Conservation (phyloP, 179 eudicot species). For the Spinacia oleracea region DNA sequence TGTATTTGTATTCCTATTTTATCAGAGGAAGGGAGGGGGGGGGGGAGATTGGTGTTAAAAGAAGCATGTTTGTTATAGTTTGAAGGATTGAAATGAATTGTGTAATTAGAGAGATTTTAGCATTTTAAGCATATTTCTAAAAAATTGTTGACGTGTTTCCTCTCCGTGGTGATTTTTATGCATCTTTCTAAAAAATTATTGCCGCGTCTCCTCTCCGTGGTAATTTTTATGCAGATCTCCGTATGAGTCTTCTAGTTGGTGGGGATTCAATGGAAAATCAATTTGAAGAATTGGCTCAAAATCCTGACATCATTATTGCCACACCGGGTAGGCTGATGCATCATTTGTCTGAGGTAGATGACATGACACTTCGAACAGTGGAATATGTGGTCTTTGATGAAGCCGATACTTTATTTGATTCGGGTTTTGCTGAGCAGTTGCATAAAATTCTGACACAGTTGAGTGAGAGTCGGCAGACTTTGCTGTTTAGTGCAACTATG, state of each 20-base stretch:
- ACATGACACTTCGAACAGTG: slow-evolving; percentile 78
- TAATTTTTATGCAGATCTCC: slow-evolving; percentile 74
- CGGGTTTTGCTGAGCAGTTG: slow-evolving; percentile 96
- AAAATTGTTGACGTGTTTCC: no score
- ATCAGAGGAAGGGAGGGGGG: neutral
- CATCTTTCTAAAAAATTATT: no score
- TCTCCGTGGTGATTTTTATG: no score
- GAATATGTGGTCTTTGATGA: slow-evolving; percentile 97
- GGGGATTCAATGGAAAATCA: slow-evolving; percentile 98
- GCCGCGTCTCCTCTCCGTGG: no score
- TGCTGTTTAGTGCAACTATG: slow-evolving; percentile 94
- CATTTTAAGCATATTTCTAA: neutral
- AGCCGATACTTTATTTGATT: slow-evolving; percentile 85
- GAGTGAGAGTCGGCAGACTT: slow-evolving; percentile 80
- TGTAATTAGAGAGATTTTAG: neutral
- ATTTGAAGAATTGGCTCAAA: slow-evolving; percentile 88
- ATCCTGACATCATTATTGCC: slow-evolving; percentile 87
- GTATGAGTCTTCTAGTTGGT: slow-evolving; percentile 85
- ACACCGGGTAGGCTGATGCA: slow-evolving; percentile 98
- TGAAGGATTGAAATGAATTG: neutral
- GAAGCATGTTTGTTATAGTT: neutral
- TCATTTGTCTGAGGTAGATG: slow-evolving; percentile 86
- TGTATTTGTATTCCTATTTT: neutral
- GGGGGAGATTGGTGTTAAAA: neutral
- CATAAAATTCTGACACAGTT: slow-evolving; percentile 65